Conservation (phyloP, 2,329 filamentous ascomycete species). For the Hymenoscyphus repandus region DNA sequence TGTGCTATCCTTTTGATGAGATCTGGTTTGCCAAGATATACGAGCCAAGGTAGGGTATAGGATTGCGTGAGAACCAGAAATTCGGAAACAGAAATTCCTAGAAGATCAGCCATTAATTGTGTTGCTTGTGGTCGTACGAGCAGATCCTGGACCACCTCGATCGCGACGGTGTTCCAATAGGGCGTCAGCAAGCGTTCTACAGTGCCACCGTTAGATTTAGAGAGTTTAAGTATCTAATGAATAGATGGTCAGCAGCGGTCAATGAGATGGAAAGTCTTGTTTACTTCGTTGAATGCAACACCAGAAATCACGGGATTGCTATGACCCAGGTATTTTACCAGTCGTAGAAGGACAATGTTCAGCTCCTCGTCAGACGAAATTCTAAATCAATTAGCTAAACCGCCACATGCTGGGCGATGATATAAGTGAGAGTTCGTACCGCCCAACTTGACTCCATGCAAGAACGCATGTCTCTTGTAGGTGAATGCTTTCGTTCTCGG, state of each 20-base stretch:
- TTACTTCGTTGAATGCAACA: constrained; percentile 75
- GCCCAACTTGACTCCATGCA: constrained; percentile 79
- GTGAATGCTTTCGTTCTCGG: constrained; percentile 60
- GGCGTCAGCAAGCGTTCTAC: constrained; percentile 70
- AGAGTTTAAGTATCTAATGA: constrained; percentile 62
- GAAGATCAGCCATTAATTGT: constrained; percentile 72
- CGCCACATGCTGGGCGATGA: background rate
- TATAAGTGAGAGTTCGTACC: constrained; percentile 37
- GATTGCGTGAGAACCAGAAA: constrained; percentile 73
- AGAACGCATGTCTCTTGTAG: constrained; percentile 80
- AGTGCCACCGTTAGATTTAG: constrained; percentile 56
- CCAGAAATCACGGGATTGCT: constrained; percentile 73
- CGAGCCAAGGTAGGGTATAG: constrained; percentile 80
- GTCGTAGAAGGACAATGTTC: constrained; percentile 75
- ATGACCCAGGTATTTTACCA: constrained; percentile 84
- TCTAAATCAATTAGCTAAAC: constrained; percentile 33
- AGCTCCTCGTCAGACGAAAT: constrained; percentile 75
- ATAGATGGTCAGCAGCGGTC: constrained; percentile 2
- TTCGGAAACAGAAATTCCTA: constrained; percentile 68
- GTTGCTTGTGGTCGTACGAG: constrained; percentile 75
- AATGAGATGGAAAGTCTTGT: constrained; percentile 21
- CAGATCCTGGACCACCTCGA: constrained; percentile 77
- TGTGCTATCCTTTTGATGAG: constrained; percentile 77
- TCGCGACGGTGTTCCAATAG: constrained; percentile 83
- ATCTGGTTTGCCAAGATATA: constrained; percentile 71